Evolutionary conservation across 2,329 filamentous ascomycete species (phyloP).

Genomic region (Hypoxylon sp.): DNA sequence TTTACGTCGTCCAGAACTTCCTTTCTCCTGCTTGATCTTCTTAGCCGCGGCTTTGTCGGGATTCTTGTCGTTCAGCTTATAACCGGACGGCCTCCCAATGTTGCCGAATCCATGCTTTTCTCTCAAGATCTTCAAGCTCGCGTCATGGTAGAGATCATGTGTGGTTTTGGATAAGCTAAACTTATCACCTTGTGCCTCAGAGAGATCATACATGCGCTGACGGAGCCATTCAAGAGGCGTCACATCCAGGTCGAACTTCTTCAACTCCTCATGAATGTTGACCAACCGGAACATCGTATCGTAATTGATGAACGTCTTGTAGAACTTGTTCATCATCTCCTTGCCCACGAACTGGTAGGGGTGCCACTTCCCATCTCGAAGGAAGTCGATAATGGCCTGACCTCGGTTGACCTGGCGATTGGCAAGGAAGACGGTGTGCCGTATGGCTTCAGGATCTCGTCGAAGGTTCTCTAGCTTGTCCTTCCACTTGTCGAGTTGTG

Average conservation of each 20-base stretch:
- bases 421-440: conserved; percentile 65
- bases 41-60: conserved; percentile 50
- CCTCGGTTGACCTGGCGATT: conserved; percentile 71
- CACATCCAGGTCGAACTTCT: conserved; percentile 67
- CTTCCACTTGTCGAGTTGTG: conserved; percentile 63
- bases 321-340: conserved; percentile 62
- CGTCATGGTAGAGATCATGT: conserved; percentile 70
- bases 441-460: conserved; percentile 50
- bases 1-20: conserved; percentile 46
- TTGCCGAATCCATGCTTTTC: conserved; percentile 69
- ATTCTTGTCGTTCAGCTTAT: conserved; percentile 60
- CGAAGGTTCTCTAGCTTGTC: conserved; percentile 60
- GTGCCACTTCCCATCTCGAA: conserved; percentile 66
- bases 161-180: conserved; percentile 68
- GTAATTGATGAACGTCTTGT: conserved; percentile 63
- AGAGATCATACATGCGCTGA: conserved; percentile 68
- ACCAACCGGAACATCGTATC: conserved; percentile 71
- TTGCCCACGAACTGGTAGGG: conserved; percentile 71
- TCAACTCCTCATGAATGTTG: conserved; percentile 67
- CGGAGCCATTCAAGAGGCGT: conserved; percentile 70
- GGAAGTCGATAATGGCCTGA: conserved; percentile 66
- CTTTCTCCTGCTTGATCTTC: conserved; percentile 51
- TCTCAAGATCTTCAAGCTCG: conserved; percentile 65
- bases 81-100: conserved; percentile 67
- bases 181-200: conserved; percentile 58